Base-by-base conservation (phyloP, 768 basidiomycete species). In the Lactarius hatsudake region DNA sequence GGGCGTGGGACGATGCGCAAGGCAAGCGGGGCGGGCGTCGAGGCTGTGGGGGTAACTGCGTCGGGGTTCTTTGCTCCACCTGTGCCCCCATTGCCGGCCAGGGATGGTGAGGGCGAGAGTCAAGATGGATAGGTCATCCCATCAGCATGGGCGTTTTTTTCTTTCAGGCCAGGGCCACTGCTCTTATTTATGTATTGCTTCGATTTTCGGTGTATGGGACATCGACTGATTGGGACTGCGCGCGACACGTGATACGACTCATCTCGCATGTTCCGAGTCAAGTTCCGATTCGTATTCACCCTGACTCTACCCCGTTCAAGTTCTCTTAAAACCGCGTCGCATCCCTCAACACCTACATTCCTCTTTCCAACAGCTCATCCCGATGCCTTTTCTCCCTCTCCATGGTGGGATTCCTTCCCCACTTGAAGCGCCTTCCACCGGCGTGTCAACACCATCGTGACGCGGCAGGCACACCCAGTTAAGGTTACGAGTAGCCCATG, bases 31-130 rank as follows among this genome's bases (percentile, higher is more conserved):
- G 85, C 90, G 26, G 89, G 85, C 36, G 92, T 93, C 64, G 88
- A 90, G 77, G 88, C 91, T 32, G 74, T 89, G 55, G 83, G 91
- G 20, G 81, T 94, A 56, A 91, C 88, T 38, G 92, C 90, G 40
- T 82, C 81, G 26, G 93, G 92, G 0, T 93, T 93, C 74, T 94
- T 94, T 75, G 79, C 81, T 15, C 80, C 69, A 43, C 66, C 63
- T 23, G 57, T 59, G 13, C 66, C 66, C 23, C 45, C 64, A 10
- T 9, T 61, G 15, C 54, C 64, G 10, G n/a, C 53, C 28, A 45
- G 26, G 0, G 62, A n/a, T 23, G 48, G 60, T 15, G 62, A 62
- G 54, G 59, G 56, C 20, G 62, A 62, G 54, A 66, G 62, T 30
- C 59, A 45, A 53, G 68, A 32, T 20, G 43, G 42, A 45, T 68